Percentiles rank a stretch among this genome's conserved stretches.
phyloP scores from a whole-genome alignment of 306 rosid genomes.

The Dalbergia oliveri region DNA sequence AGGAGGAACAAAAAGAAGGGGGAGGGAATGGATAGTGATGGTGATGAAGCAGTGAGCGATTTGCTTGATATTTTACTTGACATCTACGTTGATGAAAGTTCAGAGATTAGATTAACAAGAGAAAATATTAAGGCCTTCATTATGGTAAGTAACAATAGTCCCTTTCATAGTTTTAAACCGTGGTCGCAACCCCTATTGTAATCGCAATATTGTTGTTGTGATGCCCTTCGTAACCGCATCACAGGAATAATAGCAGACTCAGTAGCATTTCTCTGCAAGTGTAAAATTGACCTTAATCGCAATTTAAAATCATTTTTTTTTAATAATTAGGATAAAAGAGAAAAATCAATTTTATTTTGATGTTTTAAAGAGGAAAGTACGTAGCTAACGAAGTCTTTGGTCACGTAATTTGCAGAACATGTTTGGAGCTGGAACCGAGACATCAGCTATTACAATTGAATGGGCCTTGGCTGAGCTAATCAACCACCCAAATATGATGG shows the following conservation, averaged over 20 bases:
- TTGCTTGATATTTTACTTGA: conserved; percentile 66
- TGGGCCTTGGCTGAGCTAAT: conserved; percentile 71
- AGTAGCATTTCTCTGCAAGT: no score
- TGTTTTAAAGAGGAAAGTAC: background rate
- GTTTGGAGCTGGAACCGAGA: conserved; percentile 64
- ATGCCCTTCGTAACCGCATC: no score
- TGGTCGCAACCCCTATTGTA: no score
- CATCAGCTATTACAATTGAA: conserved; percentile 54
- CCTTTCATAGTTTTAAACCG: background rate
- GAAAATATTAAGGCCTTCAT: conserved; percentile 68
- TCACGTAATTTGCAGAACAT: conserved; percentile 52
- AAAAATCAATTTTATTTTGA: background rate
- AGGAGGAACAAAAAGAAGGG: conserved; percentile 35
- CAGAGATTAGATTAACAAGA: conserved; percentile 60
- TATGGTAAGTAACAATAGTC: conserved; percentile 47
- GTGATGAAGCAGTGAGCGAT: conserved; percentile 44
- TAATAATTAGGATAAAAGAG: background rate
- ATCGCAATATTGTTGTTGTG: no score
- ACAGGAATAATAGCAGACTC: no score
- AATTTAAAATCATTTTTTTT: no score
- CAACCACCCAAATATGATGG: conserved; percentile 63
- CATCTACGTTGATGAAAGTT: conserved; percentile 46
- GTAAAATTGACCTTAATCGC: no score
- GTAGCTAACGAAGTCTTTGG: background rate
- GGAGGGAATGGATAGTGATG: background rate